phyloP scores from a whole-genome alignment of 306 rosid species.

The Sophora flavescens region DNA sequence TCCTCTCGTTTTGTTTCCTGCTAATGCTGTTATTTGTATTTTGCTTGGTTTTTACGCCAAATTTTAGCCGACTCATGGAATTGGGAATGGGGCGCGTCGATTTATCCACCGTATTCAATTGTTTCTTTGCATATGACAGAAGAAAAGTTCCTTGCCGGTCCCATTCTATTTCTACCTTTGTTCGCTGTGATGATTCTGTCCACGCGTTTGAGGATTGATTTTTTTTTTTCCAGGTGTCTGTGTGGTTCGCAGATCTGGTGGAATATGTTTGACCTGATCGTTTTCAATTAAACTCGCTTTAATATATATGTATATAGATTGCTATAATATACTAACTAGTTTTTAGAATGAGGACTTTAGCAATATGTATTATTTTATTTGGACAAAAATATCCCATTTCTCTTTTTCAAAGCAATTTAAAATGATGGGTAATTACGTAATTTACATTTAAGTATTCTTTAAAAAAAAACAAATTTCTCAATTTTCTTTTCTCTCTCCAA shows the following conservation, averaged over 20 bases:
- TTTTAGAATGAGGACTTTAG: no score
- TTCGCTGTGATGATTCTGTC: conserved; percentile 6
- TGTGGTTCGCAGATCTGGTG: not conserved
- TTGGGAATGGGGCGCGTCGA: not conserved
- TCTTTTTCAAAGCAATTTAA: no score
- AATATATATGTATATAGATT: no score
- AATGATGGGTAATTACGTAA: no score
- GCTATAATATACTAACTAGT: no score
- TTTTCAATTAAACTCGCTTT: no score
- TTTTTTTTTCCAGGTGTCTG: not conserved
- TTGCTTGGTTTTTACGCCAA: conserved; percentile 46
- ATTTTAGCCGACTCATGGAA: not conserved
- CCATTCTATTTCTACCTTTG: not conserved
- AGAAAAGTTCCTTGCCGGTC: not conserved
- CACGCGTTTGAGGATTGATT: not conserved
- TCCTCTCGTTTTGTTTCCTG: not conserved
- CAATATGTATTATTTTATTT: no score
- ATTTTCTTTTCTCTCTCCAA: no score
- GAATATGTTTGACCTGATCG: not conserved
- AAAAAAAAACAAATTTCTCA: no score
- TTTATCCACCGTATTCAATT: not conserved
- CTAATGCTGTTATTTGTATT: not conserved
- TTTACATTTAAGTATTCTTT: no score
- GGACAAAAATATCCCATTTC: no score
- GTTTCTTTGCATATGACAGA: not conserved